Percentiles rank a stretch among this genome's conserved stretches.
These are phyloP conservation scores for Chloris gayana DNA, from an alignment of 176 grass and related monocot species.

Conservation along the genomic window DNA sequence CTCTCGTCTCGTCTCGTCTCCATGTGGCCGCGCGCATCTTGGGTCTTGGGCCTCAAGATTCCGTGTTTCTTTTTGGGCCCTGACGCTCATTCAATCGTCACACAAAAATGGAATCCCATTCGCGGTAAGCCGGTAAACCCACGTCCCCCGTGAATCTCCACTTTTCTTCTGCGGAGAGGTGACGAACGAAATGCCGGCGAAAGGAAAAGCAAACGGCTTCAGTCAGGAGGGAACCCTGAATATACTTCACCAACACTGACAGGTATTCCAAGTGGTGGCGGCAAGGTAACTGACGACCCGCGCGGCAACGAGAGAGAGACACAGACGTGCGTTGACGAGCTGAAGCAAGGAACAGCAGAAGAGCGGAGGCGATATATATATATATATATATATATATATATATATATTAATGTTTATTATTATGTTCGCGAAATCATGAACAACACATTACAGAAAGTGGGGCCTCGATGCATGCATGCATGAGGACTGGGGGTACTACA, in stretches of 20 bases:
- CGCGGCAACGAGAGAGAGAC: neutral
- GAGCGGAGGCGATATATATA: neutral
- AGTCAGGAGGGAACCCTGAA: no score
- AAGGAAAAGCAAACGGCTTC: neutral
- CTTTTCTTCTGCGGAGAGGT: neutral
- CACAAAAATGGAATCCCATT: neutral
- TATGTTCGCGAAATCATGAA: no score
- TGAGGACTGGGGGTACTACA: no score
- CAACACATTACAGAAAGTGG: no score
- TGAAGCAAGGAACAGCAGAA: constrained; percentile 8
- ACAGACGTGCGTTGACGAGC: neutral
- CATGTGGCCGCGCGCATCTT: neutral
- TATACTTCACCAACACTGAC: neutral
- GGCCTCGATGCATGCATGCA: no score
- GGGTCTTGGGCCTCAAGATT: neutral
- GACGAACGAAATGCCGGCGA: neutral
- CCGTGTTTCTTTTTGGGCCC: neutral
- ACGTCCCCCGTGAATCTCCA: neutral
- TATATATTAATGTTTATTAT: no score
- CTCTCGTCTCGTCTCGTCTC: neutral
- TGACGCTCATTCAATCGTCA: neutral
- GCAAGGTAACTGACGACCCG: neutral
- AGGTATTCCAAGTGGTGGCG: constrained; percentile 20
- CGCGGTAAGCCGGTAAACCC: no score
- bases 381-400: no score